These are phyloP conservation scores for Pyrenopolyporus hunteri DNA, from an alignment of 495 filamentous ascomycete genomes.

Conservation along the genomic window DNA sequence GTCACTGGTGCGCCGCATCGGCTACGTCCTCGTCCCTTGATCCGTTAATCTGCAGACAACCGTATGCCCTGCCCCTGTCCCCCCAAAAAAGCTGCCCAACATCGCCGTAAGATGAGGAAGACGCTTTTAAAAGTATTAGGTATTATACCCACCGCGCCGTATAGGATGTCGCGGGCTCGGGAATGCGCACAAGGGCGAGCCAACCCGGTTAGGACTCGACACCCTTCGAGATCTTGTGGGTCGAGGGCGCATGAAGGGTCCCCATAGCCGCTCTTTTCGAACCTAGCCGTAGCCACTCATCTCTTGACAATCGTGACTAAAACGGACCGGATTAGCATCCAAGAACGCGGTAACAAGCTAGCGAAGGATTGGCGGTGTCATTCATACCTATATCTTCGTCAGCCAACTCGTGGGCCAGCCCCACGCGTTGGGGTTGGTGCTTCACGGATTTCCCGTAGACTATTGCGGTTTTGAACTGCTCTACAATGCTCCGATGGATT, in stretches of 20 bases:
- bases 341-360: slow-evolving; percentile 4
- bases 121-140: slow-evolving; percentile 16
- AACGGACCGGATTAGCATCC: slow-evolving; percentile 40
- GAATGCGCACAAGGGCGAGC: slow-evolving; percentile 18
- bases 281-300: slow-evolving; percentile 56
- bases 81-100: slow-evolving; percentile 38
- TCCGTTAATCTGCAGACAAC: slow-evolving; percentile 44
- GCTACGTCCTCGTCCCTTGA: slow-evolving; percentile 43
- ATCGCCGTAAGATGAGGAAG: slow-evolving; percentile 38
- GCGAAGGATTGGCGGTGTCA: slow-evolving; percentile 18
- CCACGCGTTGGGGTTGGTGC: slow-evolving; percentile 97
- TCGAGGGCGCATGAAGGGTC: slow-evolving; percentile 23
- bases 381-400: slow-evolving; percentile 98
- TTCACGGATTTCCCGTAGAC: slow-evolving; percentile 98
- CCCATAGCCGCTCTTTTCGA: slow-evolving; percentile 25
- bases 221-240: slow-evolving; percentile 10
- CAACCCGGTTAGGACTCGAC: slow-evolving; percentile 13
- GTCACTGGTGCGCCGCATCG: slow-evolving; percentile 43
- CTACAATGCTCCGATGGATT: slow-evolving; percentile 94
- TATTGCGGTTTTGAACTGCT: slow-evolving; percentile 93
- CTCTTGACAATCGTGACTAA: slow-evolving; percentile 94
- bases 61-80: slow-evolving; percentile 39
- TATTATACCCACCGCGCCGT: slow-evolving; percentile 26
- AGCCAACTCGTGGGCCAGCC: slow-evolving; percentile 85
- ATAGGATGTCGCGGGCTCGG: slow-evolving; percentile 25